Evolutionary conservation across 176 grass and related monocot species (phyloP).

Genomic region (Calamus simplicifolius): DNA sequence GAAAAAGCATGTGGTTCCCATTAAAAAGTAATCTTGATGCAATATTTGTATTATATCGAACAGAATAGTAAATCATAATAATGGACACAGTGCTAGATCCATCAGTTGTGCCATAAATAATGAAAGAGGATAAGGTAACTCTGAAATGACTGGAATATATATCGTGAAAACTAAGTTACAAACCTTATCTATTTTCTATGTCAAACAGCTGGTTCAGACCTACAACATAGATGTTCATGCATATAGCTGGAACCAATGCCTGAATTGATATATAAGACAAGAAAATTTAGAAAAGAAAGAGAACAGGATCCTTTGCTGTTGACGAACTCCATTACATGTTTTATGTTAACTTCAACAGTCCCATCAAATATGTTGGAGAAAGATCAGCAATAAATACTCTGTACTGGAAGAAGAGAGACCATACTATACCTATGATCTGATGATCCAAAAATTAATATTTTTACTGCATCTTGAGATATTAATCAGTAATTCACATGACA

Average conservation of each 20-base stretch:
- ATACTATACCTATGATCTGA: conserved; percentile 69
- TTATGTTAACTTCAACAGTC: conserved; percentile 42
- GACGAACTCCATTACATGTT: not conserved
- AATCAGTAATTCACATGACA: not conserved
- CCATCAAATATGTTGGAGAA: conserved; percentile 29
- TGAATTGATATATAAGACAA: conserved; percentile 4
- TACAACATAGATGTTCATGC: conserved; percentile 87
- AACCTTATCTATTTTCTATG: conserved; percentile 76
- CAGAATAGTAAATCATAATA: too few species aligned
- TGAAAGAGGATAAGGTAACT: too few species aligned
- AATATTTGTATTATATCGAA: too few species aligned
- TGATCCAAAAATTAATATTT: not conserved
- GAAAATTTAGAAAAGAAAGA: not conserved
- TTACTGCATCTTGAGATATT: conserved; percentile 7
- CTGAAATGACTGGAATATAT: not conserved
- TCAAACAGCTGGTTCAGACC: conserved; percentile 78
- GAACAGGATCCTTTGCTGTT: not conserved
- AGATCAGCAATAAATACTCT: conserved; percentile 34
- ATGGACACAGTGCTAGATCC: too few species aligned
- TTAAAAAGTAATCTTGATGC: not conserved
- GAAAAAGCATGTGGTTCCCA: not conserved
- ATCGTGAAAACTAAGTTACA: not conserved
- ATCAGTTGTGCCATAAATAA: too few species aligned
- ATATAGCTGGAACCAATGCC: conserved; percentile 62
- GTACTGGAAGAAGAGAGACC: conserved; percentile 64